Base-by-base conservation (phyloP, 78 protist genomes). In the Dictyostelium discoideum region DNA sequence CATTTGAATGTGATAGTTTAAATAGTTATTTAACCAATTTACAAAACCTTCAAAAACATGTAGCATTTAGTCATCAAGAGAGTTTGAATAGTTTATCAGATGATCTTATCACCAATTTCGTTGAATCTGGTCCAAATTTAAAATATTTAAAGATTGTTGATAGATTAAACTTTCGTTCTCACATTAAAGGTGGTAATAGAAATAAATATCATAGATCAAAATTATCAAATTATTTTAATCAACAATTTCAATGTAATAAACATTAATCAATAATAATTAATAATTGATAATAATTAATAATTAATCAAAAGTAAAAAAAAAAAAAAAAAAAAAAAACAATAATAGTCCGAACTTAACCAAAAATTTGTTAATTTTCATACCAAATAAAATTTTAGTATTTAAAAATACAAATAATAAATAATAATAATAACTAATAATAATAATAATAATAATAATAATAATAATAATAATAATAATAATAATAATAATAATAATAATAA, bases 81-180 rank as follows among this genome's bases (percentile, higher is more conserved):
- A 29, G 77, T 24, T 67, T 67, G 16, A 78, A 76, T 78, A 20
- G 65, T 44, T 42, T 87, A 57, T 87, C 93, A 10, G 93, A 78
- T 24, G 93, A 87, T 22, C 67, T 87, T 20, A 42, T 87, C 2
- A 76, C 81, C 32, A 60, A 40, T 42, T 29, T 87, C 18, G 13
- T 87, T 9, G 85, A 79, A n/a, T 14, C 16, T 37, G 60, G 93
- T 39, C 84, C 93, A 57, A 76, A 63, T 5, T 76, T 87, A 9
- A 46, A 63, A 54, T 87, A 63, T 50, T 54, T 87, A 22, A 87
- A 78, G 26, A 63, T 87, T 37, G 77, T 87, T 7, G 93, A 87
- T 39, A 57, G 65, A 6, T 54, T 32, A 32, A 87, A 87, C 42
- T 57, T 50, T 22, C 85, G 93, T 42, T 48, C 85, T 9, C 69